A percentile compares a stretch with the other conserved stretches of the same genome.
phyloP scores from a whole-genome alignment of 2,329 filamentous ascomycete genomes.

The Penicillium brevicompactum region DNA sequence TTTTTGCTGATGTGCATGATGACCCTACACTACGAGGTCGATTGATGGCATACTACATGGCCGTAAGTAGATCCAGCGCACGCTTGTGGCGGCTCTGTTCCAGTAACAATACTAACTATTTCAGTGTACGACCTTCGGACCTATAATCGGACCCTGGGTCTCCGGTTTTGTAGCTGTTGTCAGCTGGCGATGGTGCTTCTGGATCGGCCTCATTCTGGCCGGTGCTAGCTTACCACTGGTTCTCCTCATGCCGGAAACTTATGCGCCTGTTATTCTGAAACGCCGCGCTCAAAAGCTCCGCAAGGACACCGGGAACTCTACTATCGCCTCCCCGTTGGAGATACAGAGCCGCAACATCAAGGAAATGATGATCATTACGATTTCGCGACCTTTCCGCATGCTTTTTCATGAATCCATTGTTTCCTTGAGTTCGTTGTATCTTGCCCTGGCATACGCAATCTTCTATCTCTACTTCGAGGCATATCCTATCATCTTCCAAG shows the following conservation, averaged over 20 bases:
- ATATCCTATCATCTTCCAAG: constrained; percentile 69
- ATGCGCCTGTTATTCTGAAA: constrained; percentile 60
- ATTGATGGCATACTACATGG: constrained; percentile 47
- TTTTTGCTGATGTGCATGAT: constrained; percentile 52
- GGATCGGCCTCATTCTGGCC: constrained; percentile 70
- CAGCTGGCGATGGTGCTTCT: constrained; percentile 54
- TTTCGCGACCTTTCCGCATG: constrained; percentile 74
- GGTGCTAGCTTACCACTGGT: constrained; percentile 53
- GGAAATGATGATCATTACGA: constrained; percentile 59
- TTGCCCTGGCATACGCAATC: constrained; percentile 69
- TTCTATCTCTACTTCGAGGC: constrained; percentile 77
- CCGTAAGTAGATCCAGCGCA: constrained; percentile 24
- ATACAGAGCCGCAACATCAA: constrained; percentile 56
- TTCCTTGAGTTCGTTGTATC: constrained; percentile 67
- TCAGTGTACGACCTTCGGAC: constrained; percentile 43
- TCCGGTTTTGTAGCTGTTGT: constrained; percentile 49
- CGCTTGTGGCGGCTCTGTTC: neutral
- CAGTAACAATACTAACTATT: constrained; percentile 6
- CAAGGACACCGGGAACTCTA: constrained; percentile 56
- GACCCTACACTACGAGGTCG: constrained; percentile 47
- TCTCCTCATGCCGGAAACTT: constrained; percentile 66
- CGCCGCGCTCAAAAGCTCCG: constrained; percentile 61
- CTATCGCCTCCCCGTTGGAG: constrained; percentile 64
- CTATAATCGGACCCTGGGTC: constrained; percentile 47
- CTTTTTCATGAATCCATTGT: constrained; percentile 71